Base-by-base conservation (phyloP, 2,329 filamentous ascomycete species). In the Xylaria arbuscula region DNA sequence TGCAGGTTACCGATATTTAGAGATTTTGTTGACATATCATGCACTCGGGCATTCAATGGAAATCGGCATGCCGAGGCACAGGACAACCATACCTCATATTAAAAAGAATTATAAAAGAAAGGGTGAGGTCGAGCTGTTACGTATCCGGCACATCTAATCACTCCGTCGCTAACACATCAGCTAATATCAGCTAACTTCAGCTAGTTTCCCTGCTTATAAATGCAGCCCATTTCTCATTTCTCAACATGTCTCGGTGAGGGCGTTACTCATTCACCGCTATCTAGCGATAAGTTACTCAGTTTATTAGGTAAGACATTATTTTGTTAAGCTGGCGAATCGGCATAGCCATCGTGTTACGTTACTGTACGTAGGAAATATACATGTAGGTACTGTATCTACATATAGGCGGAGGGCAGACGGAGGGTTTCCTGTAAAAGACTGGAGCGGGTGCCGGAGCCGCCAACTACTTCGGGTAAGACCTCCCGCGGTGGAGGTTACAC, bases 381-480 rank as follows among this genome's bases (percentile, higher is more conserved):
- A n/a, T n/a, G n/a, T n/a, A n/a, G n/a, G n/a, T n/a, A 28, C 28
- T 28, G 28, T 28, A 28, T 28, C 28, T 28, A 28, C 3, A 5
- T 5, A 28, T 2, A 5, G 28, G 28, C 28, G 28, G 28, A 28
- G 38, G 38, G 38, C 13, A 42, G 38, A 42, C 38, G 17, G 17
- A 40, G 17, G 17, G 38, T 15, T 5, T 17, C 13, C 38, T 42
- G 11, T 17, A 13, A 17, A 17, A 42, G 11, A 42, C 17, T 17
- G 38, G 13, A 42, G 1, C 13, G 13, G 5, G 40, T 7, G 15
- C 50, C 57, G 64, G 50, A 62, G 67, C 50, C 47, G 48, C 55
- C 59, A 69, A 34, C 67, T 67, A 4, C 36, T 60, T 67, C 34
- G 2, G 42, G 67, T 67, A 69, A 64, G 59, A 60, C 32, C 53